Evolutionary conservation across 345 rosid genomes (phyloP).

Genomic region (Aquilaria malaccensis): DNA sequence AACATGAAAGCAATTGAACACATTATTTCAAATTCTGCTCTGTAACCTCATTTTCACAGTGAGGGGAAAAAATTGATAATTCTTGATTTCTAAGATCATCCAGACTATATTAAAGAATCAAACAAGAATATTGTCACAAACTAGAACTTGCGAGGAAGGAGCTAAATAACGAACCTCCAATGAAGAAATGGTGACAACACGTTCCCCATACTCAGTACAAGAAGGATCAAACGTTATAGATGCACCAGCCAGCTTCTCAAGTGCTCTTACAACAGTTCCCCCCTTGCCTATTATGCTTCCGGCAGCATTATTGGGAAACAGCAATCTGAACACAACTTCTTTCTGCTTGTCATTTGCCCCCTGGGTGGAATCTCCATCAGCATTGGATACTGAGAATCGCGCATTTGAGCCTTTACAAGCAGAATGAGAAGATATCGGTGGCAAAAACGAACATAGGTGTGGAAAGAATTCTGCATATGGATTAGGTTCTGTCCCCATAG

Average conservation of each 20-base stretch:
- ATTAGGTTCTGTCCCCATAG: slow-evolving; percentile 21
- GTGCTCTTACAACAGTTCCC: slow-evolving; percentile 46
- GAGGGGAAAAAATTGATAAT: background rate
- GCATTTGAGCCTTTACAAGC: slow-evolving; percentile 13
- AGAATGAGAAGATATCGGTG: slow-evolving; percentile 18
- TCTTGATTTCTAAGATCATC: background rate
- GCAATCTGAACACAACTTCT: slow-evolving; percentile 43
- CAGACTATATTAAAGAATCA: background rate
- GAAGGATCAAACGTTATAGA: slow-evolving; percentile 36
- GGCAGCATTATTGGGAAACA: slow-evolving; percentile 40
- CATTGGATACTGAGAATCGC: slow-evolving; percentile 15
- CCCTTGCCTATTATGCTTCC: slow-evolving; percentile 66
- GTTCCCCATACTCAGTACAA: slow-evolving; percentile 23
- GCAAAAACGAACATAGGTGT: slow-evolving; percentile 28
- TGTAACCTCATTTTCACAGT: no score
- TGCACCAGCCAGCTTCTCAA: slow-evolving; percentile 60
- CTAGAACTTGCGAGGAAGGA: slow-evolving; percentile 2
- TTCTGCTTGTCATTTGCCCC: slow-evolving; percentile 12
- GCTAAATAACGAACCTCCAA: slow-evolving; percentile 37
- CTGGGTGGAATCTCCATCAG: slow-evolving; percentile 12
- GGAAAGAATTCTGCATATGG: slow-evolving; percentile 47
- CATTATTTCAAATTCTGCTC: background rate
- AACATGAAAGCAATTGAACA: background rate
- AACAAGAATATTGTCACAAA: background rate
- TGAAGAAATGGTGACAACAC: slow-evolving; percentile 55